Conservation (phyloP, 2,329 filamentous ascomycete genomes). For the Thelonectria rubi region DNA sequence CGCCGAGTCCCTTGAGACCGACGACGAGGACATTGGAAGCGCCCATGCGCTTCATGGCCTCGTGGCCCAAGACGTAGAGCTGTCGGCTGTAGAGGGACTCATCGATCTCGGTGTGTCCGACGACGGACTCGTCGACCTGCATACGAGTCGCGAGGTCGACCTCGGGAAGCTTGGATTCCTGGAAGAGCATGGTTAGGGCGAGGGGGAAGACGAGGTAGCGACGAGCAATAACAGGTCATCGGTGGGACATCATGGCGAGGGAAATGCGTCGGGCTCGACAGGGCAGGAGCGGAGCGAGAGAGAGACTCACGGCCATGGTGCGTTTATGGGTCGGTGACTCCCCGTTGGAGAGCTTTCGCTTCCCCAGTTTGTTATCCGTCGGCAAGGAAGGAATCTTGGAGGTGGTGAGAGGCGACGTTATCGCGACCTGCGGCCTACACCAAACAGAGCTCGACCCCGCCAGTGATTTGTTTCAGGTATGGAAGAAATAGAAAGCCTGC, state of each 20-base stretch:
- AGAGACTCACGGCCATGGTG: constrained; percentile 67
- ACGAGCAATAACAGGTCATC: background rate
- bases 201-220: background rate
- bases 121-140: constrained; percentile 70
- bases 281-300: background rate
- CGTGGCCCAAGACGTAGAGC: constrained; percentile 75
- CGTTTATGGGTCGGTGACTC: constrained; percentile 66
- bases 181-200: constrained; percentile 15
- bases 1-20: constrained; percentile 91
- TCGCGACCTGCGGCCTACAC: constrained; percentile 46
- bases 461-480: constrained; percentile 27
- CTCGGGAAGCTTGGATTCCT: constrained; percentile 65
- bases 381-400: constrained; percentile 49
- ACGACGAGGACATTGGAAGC: constrained; percentile 93
- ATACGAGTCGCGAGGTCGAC: constrained; percentile 71
- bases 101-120: constrained; percentile 69
- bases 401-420: constrained; percentile 32
- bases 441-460: constrained; percentile 52
- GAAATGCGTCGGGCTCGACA: background rate
- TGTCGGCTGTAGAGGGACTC: constrained; percentile 79
- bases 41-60: constrained; percentile 99
- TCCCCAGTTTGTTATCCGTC: constrained; percentile 65
- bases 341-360: constrained; percentile 72
- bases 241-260: constrained; percentile 13
- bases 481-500: constrained; percentile 28